Evolutionary conservation across 805 yeast species (phyloP), one percentile per base, ranked within the genome.

Genomic region (Saturnispora bothae): DNA sequence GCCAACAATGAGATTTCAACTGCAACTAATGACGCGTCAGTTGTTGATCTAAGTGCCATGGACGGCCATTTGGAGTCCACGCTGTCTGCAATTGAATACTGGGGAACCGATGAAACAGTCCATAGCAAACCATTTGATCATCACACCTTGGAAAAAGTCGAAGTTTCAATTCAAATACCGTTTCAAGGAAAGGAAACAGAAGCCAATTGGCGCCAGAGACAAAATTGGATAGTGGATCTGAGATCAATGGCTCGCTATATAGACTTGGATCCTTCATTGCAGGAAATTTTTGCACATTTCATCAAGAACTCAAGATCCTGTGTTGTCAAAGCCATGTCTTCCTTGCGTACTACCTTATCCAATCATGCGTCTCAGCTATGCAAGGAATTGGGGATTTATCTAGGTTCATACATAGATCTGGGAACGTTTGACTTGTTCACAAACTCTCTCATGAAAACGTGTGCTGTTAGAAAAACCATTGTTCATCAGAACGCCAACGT

Each of bases 111-210:
- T 10, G 44, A 74, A 36, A 28, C 28, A 4, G 34, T 69, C 10
- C 10, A 22, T 8, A 22, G 7, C 10, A 10, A 8, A 7, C 7
- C 10, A 8, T 31, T 20, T 16, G 15, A 22, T 16, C 2, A 17
- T 22, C 43, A 58, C 5, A 46, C 61, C 33, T 47, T 65, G 2
- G 53, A 53, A 10, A 51, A 55, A 27, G 48, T 51, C 10, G 45
- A 68, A 21, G 39, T 46, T 5, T 50, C 49, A 4, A 51, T 55
- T 13, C 38, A 61, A 16, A 42, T 54, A 0, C 46, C 54, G 18
- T 86, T 89, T 49, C 70, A 66, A 7, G 81, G 79, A 4, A 66
- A 79, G 50, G 98, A 92, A 55, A 81, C 94, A 0, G 98, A 92
- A 52, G 68, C 69, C 42, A 92, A 92, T 53, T 92, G 98, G 98